Evolutionary conservation across 208 protist genomes (phyloP).

Genomic region (Giardia duodenalis): DNA sequence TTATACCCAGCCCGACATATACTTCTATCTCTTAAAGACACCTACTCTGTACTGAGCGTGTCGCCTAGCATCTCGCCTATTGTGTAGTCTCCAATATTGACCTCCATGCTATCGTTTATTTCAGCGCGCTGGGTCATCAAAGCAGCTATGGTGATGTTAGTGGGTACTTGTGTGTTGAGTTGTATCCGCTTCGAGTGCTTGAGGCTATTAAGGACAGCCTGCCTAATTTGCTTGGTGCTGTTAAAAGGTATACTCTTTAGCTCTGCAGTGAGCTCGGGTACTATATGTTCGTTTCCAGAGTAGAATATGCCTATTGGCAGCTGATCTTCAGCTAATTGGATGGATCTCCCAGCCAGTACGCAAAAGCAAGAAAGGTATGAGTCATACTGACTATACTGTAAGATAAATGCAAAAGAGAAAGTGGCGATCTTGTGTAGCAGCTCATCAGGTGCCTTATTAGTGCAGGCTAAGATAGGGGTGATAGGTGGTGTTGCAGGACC

Average conservation of each 20-base stretch:
- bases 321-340: not conserved
- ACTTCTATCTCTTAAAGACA: too few species aligned
- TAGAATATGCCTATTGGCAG: not conserved
- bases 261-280: not conserved
- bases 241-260: not conserved
- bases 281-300: not conserved
- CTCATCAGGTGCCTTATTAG: too few species aligned
- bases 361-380: not conserved
- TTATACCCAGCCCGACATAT: too few species aligned
- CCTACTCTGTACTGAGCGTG: too few species aligned
- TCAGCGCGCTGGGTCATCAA: not conserved
- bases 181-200: not conserved
- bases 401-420: not conserved
- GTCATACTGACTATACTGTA: not conserved
- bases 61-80: too few species aligned
- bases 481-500: not conserved
- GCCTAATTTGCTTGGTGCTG: not conserved
- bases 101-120: not conserved
- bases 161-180: not conserved
- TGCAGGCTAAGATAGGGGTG: too few species aligned
- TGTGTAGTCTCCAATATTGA: not conserved
- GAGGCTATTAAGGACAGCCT: not conserved
- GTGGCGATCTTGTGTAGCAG: not conserved
- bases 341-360: not conserved
- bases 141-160: not conserved